Evolutionary conservation across 768 basidiomycete species (phyloP), one percentile per base, ranked within the genome.

Genomic region (Mycena chlorophos): DNA sequence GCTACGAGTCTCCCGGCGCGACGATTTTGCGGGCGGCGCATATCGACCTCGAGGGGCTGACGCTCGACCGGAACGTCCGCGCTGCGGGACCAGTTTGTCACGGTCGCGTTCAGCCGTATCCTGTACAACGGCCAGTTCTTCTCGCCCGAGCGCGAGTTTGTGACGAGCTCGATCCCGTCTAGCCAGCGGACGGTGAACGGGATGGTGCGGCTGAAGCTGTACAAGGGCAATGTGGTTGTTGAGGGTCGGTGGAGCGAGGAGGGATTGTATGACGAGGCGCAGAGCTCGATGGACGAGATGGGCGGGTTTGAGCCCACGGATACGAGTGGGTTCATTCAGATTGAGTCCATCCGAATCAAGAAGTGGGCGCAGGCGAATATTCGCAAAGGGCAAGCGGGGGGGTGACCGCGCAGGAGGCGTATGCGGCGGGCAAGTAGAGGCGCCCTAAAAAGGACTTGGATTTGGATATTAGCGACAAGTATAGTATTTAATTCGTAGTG

Each of bases 41-140:
- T 76, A 79, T 99, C 72, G 97, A 99, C 64, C 75, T 99, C 63
- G 97, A 98, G 73, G 97, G 97, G 40, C 83, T 99, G 51, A 97
- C 94, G n/a, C 84, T 98, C 56, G 97, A 99, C 77, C 84, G 96
- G 65, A 97, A 96, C 72, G 94, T 99, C 61, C 89, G 97, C 53
- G 20, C 78, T 98, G 53, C 82, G 97, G 29, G 97, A 99, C 72
- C 89, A 93, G 69, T 99, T 98, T 75, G 80, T 97, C 65, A 98
- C 97, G 22, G 78, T 91, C 65, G 88, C 89, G 69, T 79, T 98
- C 52, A 86, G 91, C 71, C 79, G 87, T 63, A 95, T 99, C 67
- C 77, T 99, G 46, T 98, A 99, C 81, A 98, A 98, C 68, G 97
- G 96, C 31, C 94, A 96, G 77, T 98, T 94, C 86, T 99, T 98